Percentiles rank a stretch among this genome's conserved stretches.
phyloP scores from a whole-genome alignment of 805 yeast genomes.

The Kodamaea kaohsiungensis region DNA sequence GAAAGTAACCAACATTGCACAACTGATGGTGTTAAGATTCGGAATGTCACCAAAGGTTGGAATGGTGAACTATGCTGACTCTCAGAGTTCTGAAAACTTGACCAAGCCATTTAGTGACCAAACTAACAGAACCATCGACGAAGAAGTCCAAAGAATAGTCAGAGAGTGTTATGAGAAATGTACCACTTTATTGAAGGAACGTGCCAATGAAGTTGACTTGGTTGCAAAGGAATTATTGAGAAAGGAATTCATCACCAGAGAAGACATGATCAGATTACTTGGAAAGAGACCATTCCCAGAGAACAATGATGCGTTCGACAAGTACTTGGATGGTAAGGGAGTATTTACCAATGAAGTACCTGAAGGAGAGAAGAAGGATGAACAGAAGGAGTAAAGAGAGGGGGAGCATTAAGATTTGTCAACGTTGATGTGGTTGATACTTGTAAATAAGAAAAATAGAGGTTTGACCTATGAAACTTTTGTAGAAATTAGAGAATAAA shows the following conservation, averaged over 20 bases:
- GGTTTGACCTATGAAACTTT: neutral
- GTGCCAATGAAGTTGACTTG: slow-evolving; percentile 71
- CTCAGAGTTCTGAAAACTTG: slow-evolving; percentile 62
- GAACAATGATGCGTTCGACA: slow-evolving; percentile 86
- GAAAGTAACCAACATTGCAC: slow-evolving; percentile 92
- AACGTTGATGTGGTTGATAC: neutral
- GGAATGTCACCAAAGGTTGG: slow-evolving; percentile 93
- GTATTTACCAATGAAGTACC: slow-evolving; percentile 41
- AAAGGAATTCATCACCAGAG: slow-evolving; percentile 90
- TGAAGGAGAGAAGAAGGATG: slow-evolving; percentile 26
- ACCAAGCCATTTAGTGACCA: slow-evolving; percentile 89
- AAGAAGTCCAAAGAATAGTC: slow-evolving; percentile 78
- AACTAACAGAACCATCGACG: slow-evolving; percentile 78
- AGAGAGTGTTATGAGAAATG: slow-evolving; percentile 75
- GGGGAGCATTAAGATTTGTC: neutral
- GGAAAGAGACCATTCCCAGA: slow-evolving; percentile 94
- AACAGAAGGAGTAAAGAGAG: neutral
- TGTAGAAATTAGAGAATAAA: neutral
- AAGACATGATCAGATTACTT: slow-evolving; percentile 84
- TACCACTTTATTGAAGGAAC: slow-evolving; percentile 63
- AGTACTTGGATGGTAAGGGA: slow-evolving; percentile 54
- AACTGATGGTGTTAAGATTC: slow-evolving; percentile 84
- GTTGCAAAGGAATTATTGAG: slow-evolving; percentile 85
- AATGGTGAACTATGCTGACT: slow-evolving; percentile 72
- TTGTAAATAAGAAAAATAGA: neutral